Base-by-base conservation (phyloP, 345 rosid genomes). In the Eutrema yunnanense region DNA sequence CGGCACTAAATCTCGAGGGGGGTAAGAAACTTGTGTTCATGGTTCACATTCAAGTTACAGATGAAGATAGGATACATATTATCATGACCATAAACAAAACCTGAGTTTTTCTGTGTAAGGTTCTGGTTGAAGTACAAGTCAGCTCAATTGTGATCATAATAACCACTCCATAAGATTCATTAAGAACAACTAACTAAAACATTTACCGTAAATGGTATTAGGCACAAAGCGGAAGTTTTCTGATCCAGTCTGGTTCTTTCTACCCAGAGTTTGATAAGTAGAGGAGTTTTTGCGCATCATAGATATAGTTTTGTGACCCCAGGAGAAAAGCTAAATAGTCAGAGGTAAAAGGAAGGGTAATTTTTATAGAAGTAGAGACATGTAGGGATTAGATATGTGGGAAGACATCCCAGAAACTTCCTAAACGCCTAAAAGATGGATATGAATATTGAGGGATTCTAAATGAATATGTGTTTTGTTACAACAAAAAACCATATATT, bases 1-100 rank as follows among this genome's bases (percentile, higher is more conserved):
- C 44, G 78, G 78, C 71, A 30, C 52, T 48, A 55, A 14, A 52
- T 34, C 56, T 56, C 2, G 65, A 8, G 2, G 38, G 38, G 65
- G 41, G n/a, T 65, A 37, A 50, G 51, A 46, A 56, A 29, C 38
- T 41, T 49, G 52, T 65, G 10, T 62, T 49, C 16, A 49, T 16
- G n/a, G 38, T 42, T 53, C 37, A 62, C 57, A 6, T 8, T 13
- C 37, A 8, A 8, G 73, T 58, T n/a, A 37, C 53, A 48, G n/a
- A 27, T 49, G 41, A 48, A 47, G 5, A 48, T 47, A 44, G 27
- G 37, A 46, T 29, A 2, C 19, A 27, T 16, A 19, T 30, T 32
- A 27, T 37, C 5, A 22, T 26, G 47, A 11, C 13, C 58, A 59
- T 58, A 52, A 67, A 42, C 53, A 9, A 36, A 32, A 47, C 43